Evolutionary conservation across 257 asterid genomes (phyloP).

Genomic region (Rehmannia glutinosa): DNA sequence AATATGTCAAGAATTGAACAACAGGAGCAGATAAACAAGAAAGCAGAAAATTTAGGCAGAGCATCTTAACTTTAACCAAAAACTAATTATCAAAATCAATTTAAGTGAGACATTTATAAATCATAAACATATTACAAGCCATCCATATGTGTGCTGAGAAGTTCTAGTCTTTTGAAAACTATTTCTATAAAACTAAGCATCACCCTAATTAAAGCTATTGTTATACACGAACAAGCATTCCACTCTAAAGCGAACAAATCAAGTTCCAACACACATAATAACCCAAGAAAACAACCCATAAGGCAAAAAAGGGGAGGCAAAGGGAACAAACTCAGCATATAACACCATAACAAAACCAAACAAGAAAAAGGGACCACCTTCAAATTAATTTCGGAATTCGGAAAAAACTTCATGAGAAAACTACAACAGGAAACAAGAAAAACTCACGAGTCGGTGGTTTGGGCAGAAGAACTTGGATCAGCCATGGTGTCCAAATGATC

Average conservation of each 20-base stretch:
- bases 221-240: too few species aligned
- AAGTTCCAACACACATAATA: neutral
- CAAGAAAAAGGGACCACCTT: neutral
- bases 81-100: too few species aligned
- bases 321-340: neutral
- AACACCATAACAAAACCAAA: neutral
- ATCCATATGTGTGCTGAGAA: too few species aligned
- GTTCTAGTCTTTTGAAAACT: too few species aligned
- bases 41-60: neutral
- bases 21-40: neutral
- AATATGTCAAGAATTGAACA: neutral
- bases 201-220: too few species aligned
- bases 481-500: conserved; percentile 13
- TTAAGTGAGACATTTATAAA: too few species aligned
- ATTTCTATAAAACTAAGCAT: too few species aligned
- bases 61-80: too few species aligned
- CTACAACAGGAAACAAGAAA: neutral
- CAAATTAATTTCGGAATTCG: too few species aligned
- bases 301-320: too few species aligned
- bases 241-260: too few species aligned
- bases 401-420: neutral
- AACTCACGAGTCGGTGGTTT: conserved; percentile 26
- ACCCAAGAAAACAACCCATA: neutral
- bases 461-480: conserved; percentile 25
- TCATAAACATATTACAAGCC: too few species aligned